These are phyloP conservation scores for Umbellularia californica DNA, from an alignment of 164 flowering plant species.

Conservation along the genomic window DNA sequence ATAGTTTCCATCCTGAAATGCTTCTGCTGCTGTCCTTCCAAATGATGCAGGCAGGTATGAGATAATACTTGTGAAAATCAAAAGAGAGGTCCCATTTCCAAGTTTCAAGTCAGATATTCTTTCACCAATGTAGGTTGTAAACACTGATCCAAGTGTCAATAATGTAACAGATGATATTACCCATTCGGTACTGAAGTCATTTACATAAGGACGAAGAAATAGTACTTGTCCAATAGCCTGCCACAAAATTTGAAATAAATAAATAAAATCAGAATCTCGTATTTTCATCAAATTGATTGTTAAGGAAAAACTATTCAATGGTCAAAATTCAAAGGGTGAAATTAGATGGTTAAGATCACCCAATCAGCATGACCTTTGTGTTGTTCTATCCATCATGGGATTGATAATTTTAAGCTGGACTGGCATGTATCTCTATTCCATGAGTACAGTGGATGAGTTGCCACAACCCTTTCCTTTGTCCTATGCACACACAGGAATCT, in stretches of 20 bases:
- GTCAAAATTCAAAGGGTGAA: too few species aligned
- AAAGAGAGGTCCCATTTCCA: constrained; percentile 97
- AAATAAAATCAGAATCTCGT: too few species aligned
- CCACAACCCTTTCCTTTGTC: too few species aligned
- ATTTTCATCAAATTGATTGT: too few species aligned
- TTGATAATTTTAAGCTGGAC: background rate
- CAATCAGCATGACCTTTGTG: background rate
- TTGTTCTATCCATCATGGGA: background rate
- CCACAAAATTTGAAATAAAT: constrained; percentile 1
- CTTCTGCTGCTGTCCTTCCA: constrained; percentile 85
- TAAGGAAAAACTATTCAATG: too few species aligned
- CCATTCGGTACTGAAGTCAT: constrained; percentile 93
- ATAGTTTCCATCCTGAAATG: constrained; percentile 90
- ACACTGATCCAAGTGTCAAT: constrained; percentile 86
- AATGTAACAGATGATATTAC: constrained; percentile 72
- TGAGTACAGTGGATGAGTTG: too few species aligned
- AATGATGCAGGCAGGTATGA: constrained; percentile 98
- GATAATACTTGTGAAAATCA: constrained; percentile 93
- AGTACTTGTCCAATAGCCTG: constrained; percentile 98
- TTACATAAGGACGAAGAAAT: constrained; percentile 88
- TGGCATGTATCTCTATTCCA: too few species aligned
- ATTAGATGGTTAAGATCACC: background rate
- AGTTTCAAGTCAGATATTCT: constrained; percentile 90
- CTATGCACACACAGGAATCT: too few species aligned
- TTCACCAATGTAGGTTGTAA: constrained; percentile 93